These are phyloP conservation scores for Myriosclerotinia duriaeana DNA, from an alignment of 2,329 filamentous ascomycete species.

Conservation along the genomic window DNA sequence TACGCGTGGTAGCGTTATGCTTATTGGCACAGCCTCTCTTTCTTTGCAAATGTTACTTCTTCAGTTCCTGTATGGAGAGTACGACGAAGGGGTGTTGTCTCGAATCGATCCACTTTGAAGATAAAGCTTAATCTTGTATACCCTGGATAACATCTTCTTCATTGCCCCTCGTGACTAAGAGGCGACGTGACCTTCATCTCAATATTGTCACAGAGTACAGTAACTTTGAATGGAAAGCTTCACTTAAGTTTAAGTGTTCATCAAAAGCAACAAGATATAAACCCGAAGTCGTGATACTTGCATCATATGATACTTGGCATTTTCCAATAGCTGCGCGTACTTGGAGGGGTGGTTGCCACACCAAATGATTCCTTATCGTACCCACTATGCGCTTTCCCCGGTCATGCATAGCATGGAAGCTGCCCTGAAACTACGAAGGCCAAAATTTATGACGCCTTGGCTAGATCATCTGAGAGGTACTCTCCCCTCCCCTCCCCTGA, in stretches of 20 bases:
- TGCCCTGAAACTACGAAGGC: slow-evolving; percentile 17
- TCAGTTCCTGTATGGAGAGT: slow-evolving; percentile 1
- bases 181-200: background rate
- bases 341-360: background rate
- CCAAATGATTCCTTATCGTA: slow-evolving; percentile 19
- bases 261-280: background rate
- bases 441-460: slow-evolving; percentile 17
- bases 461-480: slow-evolving; percentile 6
- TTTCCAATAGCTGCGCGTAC: slow-evolving; percentile 7
- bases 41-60: background rate
- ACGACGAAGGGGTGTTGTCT: slow-evolving; percentile 7
- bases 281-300: background rate
- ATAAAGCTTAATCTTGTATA: background rate
- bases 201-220: background rate
- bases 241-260: background rate
- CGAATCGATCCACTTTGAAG: background rate
- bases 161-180: background rate
- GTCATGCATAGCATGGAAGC: slow-evolving; percentile 18
- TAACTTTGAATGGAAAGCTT: background rate
- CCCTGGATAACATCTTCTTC: slow-evolving; percentile 13
- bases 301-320: slow-evolving; percentile 15
- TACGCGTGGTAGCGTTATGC: slow-evolving; percentile 10
- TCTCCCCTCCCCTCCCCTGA: no score
- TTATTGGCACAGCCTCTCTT: slow-evolving; percentile 13
- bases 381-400: slow-evolving; percentile 15